A percentile compares a stretch with the other conserved stretches of the same genome.
Conservation (phyloP, 2,329 filamentous ascomycete genomes). For the Emergomyces orientalis region DNA sequence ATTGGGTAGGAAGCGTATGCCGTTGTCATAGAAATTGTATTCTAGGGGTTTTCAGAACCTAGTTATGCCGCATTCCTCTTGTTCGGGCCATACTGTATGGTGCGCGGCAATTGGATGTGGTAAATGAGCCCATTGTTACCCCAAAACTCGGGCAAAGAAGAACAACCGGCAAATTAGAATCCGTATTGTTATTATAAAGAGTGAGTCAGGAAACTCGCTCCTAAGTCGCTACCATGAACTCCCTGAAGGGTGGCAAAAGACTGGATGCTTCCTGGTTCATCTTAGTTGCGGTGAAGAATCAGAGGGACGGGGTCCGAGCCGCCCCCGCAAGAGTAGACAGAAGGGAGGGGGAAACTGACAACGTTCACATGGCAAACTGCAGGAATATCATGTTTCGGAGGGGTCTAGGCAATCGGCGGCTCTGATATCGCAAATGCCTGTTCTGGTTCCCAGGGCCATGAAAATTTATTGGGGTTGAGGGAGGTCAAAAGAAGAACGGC, state of each 20-base stretch:
- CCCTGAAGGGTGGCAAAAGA: neutral
- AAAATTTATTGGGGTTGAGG: neutral
- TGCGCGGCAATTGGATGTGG: neutral
- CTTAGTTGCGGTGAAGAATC: neutral
- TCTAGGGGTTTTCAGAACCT: neutral
- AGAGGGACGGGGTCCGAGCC: neutral
- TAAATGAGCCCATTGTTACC: neutral
- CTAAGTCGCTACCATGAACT: neutral
- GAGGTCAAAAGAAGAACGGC: neutral
- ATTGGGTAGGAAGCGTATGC: neutral
- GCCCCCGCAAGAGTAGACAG: neutral
- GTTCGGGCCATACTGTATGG: no score
- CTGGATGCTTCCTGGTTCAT: neutral
- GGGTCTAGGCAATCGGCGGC: neutral
- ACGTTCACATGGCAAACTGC: neutral
- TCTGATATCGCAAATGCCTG: neutral
- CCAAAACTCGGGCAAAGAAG: neutral
- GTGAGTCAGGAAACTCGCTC: neutral
- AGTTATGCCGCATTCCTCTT: neutral
- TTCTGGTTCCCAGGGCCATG: neutral
- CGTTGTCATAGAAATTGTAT: neutral
- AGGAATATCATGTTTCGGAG: neutral
- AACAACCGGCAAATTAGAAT: neutral
- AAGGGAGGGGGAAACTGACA: neutral
- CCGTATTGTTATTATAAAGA: neutral